Base-by-base conservation (phyloP, 2,329 filamentous ascomycete species). In the Cadophora malorum region DNA sequence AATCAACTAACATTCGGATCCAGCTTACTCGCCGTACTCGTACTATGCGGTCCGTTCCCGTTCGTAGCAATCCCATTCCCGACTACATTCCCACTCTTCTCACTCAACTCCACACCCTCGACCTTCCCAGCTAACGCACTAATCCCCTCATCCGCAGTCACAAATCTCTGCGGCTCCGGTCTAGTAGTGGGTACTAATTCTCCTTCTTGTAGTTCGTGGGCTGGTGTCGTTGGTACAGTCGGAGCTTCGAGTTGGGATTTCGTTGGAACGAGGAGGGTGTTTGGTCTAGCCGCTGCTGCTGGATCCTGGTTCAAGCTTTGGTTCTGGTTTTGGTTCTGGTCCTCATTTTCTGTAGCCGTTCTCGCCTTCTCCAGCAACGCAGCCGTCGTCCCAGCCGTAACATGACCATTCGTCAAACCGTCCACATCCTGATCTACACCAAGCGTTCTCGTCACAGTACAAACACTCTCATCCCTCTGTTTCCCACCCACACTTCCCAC, bases 401-500 rank as follows among this genome's bases (percentile, higher is more conserved):
- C 49, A 49, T 69, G 63, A 2, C 65, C 62, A 19, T 69, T 70
- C 25, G 35, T 41, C 2, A 56, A 10, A n/a, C 50, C 23, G 38
- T 68, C 53, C 9, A 60, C 8, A 52, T 60, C 49, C 6, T 55
- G 9, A 6, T 65, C 21, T 21, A 14, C 16, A 14, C 49, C 49
- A n/a, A 70, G 16, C 0, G 55, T 55, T 25, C 64, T 72, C 16
- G 64, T 73, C 1, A 77, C 45, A 1, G 69, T 68, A 58, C 75
- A 76, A 2, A 77, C 64, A 12, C 67, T 78, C 74, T 85, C 83
- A 16, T 76, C 74, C 66, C 84, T 80, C 66, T 82, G 77, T 69
- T 81, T 77, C 16, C 83, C 83, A 3, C 80, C 79, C 62, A 80
- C 78, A 63, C 79, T 81, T 1, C 88, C 88, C 9, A 85, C 80